Percentiles rank a stretch among this genome's conserved stretches.
Evolutionary conservation across 192 early-diverging fungal species (phyloP).

Genomic region (Rhizophlyctis rosea): DNA sequence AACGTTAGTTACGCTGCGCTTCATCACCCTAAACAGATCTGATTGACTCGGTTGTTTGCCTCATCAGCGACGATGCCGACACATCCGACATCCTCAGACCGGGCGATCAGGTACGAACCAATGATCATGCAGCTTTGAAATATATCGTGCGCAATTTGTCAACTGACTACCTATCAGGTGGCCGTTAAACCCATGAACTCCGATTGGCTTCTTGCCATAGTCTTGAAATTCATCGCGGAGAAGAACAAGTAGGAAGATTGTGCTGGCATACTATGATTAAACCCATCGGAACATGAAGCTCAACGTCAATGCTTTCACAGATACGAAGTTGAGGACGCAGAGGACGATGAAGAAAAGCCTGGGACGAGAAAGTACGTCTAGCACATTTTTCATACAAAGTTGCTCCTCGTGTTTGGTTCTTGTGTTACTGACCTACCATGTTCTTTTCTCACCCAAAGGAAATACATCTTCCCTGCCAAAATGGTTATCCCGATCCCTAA

Average conservation of each 20-base stretch:
- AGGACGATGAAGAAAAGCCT: slow-evolving; percentile 38
- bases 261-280: too few species aligned
- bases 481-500: slow-evolving; percentile 34
- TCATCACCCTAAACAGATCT: too few species aligned
- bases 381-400: background rate
- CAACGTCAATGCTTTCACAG: background rate
- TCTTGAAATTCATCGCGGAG: slow-evolving; percentile 34
- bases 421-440: too few species aligned
- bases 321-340: slow-evolving; percentile 47
- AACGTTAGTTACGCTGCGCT: too few species aligned
- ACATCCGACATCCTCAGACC: too few species aligned
- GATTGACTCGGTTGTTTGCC: too few species aligned
- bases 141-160: too few species aligned
- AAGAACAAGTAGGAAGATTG: slow-evolving; percentile 22
- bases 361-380: slow-evolving; percentile 25
- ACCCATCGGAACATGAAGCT: too few species aligned
- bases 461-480: slow-evolving; percentile 27
- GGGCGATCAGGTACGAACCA: too few species aligned
- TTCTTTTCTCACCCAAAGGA: slow-evolving; percentile 4
- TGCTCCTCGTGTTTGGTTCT: slow-evolving; percentile 7
- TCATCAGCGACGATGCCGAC: too few species aligned
- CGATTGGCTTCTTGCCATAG: slow-evolving; percentile 41
- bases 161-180: too few species aligned
- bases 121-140: too few species aligned
- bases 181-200: slow-evolving; percentile 28